These are phyloP conservation scores for Ogataea corticis DNA, from an alignment of 805 yeast species.

Conservation along the genomic window DNA sequence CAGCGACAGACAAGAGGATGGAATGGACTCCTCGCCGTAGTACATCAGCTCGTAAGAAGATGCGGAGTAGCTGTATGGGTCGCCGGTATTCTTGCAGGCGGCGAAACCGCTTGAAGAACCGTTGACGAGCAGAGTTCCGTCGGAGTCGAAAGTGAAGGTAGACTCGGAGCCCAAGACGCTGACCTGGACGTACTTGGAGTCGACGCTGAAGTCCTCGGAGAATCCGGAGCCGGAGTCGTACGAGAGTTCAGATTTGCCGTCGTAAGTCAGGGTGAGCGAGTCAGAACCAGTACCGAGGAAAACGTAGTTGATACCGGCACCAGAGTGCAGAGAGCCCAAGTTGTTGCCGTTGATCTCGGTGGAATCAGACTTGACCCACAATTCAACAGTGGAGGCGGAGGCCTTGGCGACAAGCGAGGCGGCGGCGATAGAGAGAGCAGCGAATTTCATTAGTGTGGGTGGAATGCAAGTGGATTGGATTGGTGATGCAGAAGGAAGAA, in stretches of 20 bases:
- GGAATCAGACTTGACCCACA: slow-evolving; percentile 28
- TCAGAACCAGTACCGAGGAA: slow-evolving; percentile 32
- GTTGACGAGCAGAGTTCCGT: slow-evolving; percentile 29
- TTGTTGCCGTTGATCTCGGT: slow-evolving; percentile 30
- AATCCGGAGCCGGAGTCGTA: not conserved
- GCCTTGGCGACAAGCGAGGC: slow-evolving; percentile 12
- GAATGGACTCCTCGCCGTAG: slow-evolving; percentile 22
- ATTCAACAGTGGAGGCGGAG: slow-evolving; percentile 16
- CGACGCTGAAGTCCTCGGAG: not conserved
- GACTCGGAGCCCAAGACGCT: slow-evolving; percentile 8
- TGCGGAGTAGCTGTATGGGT: slow-evolving; percentile 41
- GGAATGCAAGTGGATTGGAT: not conserved
- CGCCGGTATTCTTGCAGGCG: slow-evolving; percentile 42
- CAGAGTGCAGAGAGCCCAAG: slow-evolving; percentile 41
- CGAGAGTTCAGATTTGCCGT: slow-evolving; percentile 10
- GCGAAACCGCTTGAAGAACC: slow-evolving; percentile 35
- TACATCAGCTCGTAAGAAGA: slow-evolving; percentile 29
- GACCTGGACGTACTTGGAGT: slow-evolving; percentile 7
- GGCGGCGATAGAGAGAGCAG: slow-evolving; percentile 19
- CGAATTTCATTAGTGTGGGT: slow-evolving; percentile 14
- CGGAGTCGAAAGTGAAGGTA: slow-evolving; percentile 8
- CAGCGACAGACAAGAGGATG: slow-evolving; percentile 14
- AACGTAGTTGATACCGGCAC: slow-evolving; percentile 47
- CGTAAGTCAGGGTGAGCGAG: slow-evolving; percentile 22
- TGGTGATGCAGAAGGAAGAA: not conserved